These are phyloP conservation scores for Solanum ossicruentum DNA, from an alignment of 257 asterid genomes.

Conservation along the genomic window DNA sequence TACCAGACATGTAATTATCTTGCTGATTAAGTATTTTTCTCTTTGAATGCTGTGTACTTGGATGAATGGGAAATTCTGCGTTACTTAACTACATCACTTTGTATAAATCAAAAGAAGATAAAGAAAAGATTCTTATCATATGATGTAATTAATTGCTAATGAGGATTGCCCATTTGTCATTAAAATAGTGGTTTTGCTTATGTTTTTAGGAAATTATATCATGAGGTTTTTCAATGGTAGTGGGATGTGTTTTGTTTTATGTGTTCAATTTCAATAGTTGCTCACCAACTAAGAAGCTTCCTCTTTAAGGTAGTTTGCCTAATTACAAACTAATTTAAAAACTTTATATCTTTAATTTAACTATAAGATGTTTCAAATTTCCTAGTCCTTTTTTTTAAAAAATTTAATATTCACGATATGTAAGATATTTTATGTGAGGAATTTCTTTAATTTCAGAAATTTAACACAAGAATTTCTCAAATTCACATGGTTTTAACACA, in stretches of 20 bases:
- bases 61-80: neutral
- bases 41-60: neutral
- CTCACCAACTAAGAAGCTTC: constrained; percentile 14
- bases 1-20: neutral
- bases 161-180: neutral
- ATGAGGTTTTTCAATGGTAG: neutral
- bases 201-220: neutral
- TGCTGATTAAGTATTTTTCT: neutral
- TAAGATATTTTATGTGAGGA: fast-evolving
- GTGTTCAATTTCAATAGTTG: constrained; percentile 5
- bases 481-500: neutral
- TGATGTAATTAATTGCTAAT: neutral
- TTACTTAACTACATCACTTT: neutral
- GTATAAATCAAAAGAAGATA: neutral
- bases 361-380: neutral
- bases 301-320: neutral
- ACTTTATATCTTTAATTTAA: neutral
- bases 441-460: neutral
- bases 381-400: neutral
- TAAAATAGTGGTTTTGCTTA: neutral
- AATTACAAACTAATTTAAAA: neutral
- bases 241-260: neutral
- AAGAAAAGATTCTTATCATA: neutral
- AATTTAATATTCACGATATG: neutral
- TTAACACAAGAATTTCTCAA: neutral